Percentiles rank a stretch among this genome's conserved stretches.
phyloP scores from a whole-genome alignment of 306 rosid species.

The Mucuna pruriens region DNA sequence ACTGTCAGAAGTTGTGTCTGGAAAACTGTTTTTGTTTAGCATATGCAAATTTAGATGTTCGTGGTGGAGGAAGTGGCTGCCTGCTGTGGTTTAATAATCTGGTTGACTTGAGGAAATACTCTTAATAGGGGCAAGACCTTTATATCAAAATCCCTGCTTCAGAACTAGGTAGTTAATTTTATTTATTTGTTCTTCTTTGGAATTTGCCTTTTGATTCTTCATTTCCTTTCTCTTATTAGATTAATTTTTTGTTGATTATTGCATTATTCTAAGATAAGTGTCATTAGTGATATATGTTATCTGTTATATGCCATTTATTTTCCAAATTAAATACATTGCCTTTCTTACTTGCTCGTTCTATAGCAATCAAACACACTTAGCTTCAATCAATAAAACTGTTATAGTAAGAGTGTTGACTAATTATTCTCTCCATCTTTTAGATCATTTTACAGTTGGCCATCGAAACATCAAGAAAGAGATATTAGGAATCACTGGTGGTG shows the following conservation, averaged over 20 bases:
- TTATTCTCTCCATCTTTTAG: neutral
- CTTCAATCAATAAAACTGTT: neutral
- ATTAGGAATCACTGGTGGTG: neutral
- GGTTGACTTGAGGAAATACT: constrained; percentile 24
- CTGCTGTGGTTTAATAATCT: constrained; percentile 37
- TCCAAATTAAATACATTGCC: neutral
- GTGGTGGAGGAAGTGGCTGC: constrained; percentile 37
- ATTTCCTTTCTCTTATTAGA: neutral
- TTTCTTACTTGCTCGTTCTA: neutral
- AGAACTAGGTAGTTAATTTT: neutral
- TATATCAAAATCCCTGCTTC: neutral
- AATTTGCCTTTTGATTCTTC: neutral
- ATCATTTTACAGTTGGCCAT: neutral
- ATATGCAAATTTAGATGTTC: constrained; percentile 23
- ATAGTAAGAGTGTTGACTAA: neutral
- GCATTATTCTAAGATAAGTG: neutral
- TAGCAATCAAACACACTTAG: neutral
- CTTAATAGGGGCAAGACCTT: constrained; percentile 12
- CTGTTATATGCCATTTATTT: neutral
- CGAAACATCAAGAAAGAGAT: neutral
- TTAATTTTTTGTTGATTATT: neutral
- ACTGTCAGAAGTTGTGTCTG: constrained; percentile 30
- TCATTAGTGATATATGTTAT: neutral
- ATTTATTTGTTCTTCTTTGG: neutral
- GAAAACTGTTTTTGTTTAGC: constrained; percentile 38